Evolutionary conservation across 2,329 filamentous ascomycete species (phyloP).

Genomic region (Ascochyta lentis): DNA sequence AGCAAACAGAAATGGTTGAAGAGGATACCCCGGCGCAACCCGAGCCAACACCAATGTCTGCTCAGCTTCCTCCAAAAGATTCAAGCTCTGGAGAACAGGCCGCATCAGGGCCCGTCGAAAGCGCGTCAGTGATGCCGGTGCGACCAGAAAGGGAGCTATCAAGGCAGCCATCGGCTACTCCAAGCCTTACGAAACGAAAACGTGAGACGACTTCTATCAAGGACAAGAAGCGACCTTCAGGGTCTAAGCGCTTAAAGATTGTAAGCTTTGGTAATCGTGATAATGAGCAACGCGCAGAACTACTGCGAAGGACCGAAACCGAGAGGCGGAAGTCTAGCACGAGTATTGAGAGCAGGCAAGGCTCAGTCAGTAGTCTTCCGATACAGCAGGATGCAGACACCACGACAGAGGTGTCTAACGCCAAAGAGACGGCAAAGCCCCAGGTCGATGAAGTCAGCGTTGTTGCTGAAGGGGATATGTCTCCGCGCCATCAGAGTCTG

Average conservation of each 20-base stretch:
- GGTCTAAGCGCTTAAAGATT: slow-evolving; percentile 35
- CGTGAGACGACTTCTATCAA: slow-evolving; percentile 26
- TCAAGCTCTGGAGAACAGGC: slow-evolving; percentile 17
- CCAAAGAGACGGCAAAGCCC: background rate
- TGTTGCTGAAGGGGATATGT: slow-evolving; percentile 11
- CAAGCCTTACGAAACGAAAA: slow-evolving; percentile 33
- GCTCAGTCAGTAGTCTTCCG: background rate
- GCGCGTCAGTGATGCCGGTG: background rate
- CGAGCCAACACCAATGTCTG: slow-evolving; percentile 21
- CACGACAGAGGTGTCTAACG: slow-evolving; percentile 9
- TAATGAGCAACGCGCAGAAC: slow-evolving; percentile 21
- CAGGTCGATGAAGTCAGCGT: background rate
- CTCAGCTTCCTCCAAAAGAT: slow-evolving; percentile 15
- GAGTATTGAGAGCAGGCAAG: slow-evolving; percentile 16
- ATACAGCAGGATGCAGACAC: slow-evolving; percentile 5
- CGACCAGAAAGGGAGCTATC: background rate
- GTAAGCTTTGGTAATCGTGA: slow-evolving; percentile 22
- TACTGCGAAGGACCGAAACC: slow-evolving; percentile 17
- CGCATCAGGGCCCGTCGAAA: background rate
- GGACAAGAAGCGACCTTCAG: slow-evolving; percentile 17
- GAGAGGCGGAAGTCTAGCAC: slow-evolving; percentile 23
- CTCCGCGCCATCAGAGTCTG: slow-evolving; percentile 29
- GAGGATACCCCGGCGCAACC: background rate
- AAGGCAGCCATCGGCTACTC: background rate
- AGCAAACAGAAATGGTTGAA: background rate